Evolutionary conservation across 2,329 filamentous ascomycete genomes (phyloP).

Genomic region (Aspergillus fischeri): DNA sequence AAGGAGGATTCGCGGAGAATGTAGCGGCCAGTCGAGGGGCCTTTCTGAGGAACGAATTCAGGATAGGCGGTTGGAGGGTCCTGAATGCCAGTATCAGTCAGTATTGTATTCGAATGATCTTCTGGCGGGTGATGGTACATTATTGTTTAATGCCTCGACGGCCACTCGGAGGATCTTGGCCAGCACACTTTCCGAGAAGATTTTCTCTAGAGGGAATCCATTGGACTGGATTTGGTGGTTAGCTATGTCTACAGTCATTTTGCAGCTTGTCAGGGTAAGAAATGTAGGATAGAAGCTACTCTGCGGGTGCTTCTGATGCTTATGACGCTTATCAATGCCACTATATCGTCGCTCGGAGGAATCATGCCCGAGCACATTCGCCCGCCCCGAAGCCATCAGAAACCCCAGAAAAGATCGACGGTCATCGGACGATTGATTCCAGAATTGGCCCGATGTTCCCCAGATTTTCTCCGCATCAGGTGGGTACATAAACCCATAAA

Average conservation of each 20-base stretch:
- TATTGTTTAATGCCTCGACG: slow-evolving; percentile 5
- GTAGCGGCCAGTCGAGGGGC: slow-evolving; percentile 6
- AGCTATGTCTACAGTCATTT: neutral
- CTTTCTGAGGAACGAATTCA: slow-evolving; percentile 8
- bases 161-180: slow-evolving; percentile 13
- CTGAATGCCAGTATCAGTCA: neutral
- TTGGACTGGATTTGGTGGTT: neutral
- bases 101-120: neutral
- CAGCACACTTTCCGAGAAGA: slow-evolving; percentile 11
- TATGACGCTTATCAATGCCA: neutral
- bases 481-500: neutral
- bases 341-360: neutral
- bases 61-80: slow-evolving; percentile 1
- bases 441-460: neutral
- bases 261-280: neutral
- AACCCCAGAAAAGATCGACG: neutral
- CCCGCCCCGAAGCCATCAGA: neutral
- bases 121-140: neutral
- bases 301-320: too few species aligned
- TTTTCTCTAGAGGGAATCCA: neutral
- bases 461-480: neutral
- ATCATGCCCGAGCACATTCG: neutral
- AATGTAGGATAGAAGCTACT: neutral
- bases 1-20: slow-evolving; percentile 12
- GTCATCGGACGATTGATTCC: neutral